Evolutionary conservation across 2,329 filamentous ascomycete genomes (phyloP).

Genomic region (Penicillium sp.): DNA sequence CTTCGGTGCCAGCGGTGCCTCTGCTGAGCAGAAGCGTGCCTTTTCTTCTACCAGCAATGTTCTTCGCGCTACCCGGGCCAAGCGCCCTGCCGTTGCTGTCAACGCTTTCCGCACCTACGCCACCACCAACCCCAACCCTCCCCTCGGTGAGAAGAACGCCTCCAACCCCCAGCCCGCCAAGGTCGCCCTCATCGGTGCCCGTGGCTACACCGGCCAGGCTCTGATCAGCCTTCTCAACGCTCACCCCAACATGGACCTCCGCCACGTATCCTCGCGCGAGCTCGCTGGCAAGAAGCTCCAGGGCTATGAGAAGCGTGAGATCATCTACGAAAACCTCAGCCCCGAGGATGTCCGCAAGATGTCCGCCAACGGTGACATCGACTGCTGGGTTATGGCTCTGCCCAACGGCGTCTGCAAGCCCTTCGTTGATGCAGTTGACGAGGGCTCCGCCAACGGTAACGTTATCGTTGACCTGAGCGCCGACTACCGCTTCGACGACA

Average conservation of each 20-base stretch:
- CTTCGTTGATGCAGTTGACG: constrained; percentile 83
- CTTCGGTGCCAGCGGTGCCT: constrained; percentile 47
- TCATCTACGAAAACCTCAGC: constrained; percentile 86
- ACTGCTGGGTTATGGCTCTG: constrained; percentile 97
- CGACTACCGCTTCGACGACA: constrained; percentile 84
- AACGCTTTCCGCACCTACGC: constrained; percentile 40
- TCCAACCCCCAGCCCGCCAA: constrained; percentile 76
- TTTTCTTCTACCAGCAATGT: constrained; percentile 61
- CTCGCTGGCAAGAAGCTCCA: constrained; percentile 80
- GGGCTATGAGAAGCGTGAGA: constrained; percentile 86
- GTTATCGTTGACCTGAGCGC: constrained; percentile 93
- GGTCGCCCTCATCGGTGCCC: constrained; percentile 83
- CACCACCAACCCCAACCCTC: constrained; percentile 76
- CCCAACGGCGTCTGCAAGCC: constrained; percentile 94
- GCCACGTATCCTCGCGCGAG: constrained; percentile 90
- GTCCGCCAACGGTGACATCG: constrained; percentile 78
- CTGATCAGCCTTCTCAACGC: constrained; percentile 82
- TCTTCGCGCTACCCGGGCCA: constrained; percentile 36
- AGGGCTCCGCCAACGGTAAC: constrained; percentile 64
- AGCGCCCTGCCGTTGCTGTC: constrained; percentile 29
- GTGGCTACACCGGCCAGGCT: constrained; percentile 91
- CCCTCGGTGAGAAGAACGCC: constrained; percentile 81
- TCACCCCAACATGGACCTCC: constrained; percentile 86
- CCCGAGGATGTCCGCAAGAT: constrained; percentile 83
- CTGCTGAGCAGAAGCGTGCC: constrained; percentile 60